Evolutionary conservation across 257 asterid species (phyloP).

Genomic region (Solanum sitiens): DNA sequence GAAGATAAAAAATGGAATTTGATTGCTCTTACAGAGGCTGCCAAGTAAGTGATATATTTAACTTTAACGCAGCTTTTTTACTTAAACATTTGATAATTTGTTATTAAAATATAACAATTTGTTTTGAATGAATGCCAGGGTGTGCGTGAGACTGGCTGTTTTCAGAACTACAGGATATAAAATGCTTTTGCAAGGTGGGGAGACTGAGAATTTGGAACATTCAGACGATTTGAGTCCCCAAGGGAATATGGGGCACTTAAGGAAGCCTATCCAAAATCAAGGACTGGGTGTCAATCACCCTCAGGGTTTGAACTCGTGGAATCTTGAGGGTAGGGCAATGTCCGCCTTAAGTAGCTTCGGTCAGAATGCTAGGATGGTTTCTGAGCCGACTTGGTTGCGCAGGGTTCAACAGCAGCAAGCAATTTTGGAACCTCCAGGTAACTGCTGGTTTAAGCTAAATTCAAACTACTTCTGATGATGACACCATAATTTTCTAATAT

Average conservation of each 20-base stretch:
- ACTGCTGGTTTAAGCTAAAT: not conserved
- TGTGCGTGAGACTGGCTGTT: constrained; percentile 55
- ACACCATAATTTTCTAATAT: not conserved
- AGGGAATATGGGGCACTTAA: constrained; percentile 14
- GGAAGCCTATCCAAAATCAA: constrained; percentile 26
- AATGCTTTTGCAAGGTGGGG: constrained; percentile 96
- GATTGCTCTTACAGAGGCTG: constrained; percentile 67
- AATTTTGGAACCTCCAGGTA: constrained; percentile 55
- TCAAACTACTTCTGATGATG: not conserved
- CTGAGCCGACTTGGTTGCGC: constrained; percentile 73
- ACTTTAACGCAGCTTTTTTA: not conserved
- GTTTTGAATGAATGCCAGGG: constrained; percentile 43
- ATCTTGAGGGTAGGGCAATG: constrained; percentile 85
- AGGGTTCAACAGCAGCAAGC: constrained; percentile 73
- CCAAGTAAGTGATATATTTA: constrained; percentile 39
- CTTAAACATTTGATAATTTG: not conserved
- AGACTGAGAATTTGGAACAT: constrained; percentile 34
- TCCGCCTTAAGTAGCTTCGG: constrained; percentile 90
- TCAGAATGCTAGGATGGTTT: constrained; percentile 53
- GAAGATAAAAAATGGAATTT: constrained; percentile 88
- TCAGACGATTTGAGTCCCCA: constrained; percentile 20
- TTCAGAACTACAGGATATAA: constrained; percentile 62
- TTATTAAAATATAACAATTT: not conserved
- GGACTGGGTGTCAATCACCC: constrained; percentile 24
- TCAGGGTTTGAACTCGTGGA: constrained; percentile 33